Evolutionary conservation across 441 rosid species (phyloP).

Genomic region (Brassica balearica): DNA sequence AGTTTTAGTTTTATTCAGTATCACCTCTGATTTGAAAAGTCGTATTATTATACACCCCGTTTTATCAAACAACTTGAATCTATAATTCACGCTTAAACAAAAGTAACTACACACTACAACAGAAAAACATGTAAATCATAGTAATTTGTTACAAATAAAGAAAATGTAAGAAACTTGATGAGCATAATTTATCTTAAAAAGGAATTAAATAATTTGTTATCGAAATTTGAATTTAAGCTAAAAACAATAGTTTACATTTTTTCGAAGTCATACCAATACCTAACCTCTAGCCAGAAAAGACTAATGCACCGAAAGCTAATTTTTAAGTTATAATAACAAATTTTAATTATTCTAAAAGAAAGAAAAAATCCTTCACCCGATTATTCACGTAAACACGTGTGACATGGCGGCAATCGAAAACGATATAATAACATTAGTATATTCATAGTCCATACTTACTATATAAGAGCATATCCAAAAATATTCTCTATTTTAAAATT

Average conservation of each 20-base stretch:
- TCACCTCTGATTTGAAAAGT: conserved; percentile 8
- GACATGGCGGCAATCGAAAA: conserved; percentile 4
- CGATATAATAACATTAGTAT: background rate
- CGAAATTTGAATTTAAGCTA: background rate
- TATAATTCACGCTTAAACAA: background rate
- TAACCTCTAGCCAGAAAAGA: background rate
- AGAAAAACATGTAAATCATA: background rate
- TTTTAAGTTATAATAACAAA: background rate
- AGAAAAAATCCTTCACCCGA: background rate
- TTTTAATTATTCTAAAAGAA: background rate
- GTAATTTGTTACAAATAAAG: background rate
- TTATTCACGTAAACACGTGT: conserved; percentile 11
- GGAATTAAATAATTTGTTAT: background rate
- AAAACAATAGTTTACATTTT: background rate
- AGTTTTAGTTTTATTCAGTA: conserved; percentile 6
- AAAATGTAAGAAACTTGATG: background rate
- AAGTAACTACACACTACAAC: background rate
- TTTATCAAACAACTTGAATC: background rate
- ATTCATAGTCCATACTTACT: no score
- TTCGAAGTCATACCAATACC: background rate
- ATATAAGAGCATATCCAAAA: no score
- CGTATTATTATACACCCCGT: background rate
- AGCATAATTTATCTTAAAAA: background rate
- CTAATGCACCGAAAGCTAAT: background rate
- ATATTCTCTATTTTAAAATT: no score